phyloP scores from a whole-genome alignment of 139 green algal genomes.

The Parachlorella kessleri region DNA sequence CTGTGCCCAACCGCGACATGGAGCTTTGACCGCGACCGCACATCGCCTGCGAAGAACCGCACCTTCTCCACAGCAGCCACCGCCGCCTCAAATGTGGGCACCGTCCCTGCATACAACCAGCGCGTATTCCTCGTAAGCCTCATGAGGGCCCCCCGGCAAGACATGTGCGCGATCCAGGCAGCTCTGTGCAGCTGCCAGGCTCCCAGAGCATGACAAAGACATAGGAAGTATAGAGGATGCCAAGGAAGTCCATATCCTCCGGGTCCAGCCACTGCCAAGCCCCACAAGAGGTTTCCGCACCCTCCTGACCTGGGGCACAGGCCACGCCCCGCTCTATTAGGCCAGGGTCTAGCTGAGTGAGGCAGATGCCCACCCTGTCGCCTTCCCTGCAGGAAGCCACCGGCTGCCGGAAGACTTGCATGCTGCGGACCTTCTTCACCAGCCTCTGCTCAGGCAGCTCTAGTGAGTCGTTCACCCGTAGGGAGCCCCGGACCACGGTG shows the following conservation, averaged over 20 bases:
- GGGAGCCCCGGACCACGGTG: conserved; percentile 69
- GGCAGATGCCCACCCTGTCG: conserved; percentile 88
- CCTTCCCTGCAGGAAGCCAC: conserved; percentile 59
- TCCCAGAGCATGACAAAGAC: no score
- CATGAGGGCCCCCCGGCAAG: no score
- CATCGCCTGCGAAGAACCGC: conserved; percentile 59
- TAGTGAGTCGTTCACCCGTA: conserved; percentile 71
- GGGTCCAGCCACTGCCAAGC: no score
- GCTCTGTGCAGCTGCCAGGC: no score
- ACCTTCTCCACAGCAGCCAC: conserved; percentile 87
- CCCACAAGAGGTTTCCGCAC: no score
- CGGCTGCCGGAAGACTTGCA: conserved; percentile 87
- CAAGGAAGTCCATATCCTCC: no score
- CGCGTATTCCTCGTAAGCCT: no score
- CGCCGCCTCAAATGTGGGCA: conserved; percentile 75
- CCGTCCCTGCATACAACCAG: no score
- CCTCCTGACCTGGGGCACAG: conserved; percentile 57
- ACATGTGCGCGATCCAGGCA: no score
- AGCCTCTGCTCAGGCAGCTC: conserved; percentile 84
- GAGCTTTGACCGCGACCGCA: conserved; percentile 58
- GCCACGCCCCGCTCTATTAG: conserved; percentile 84
- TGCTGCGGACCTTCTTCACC: conserved; percentile 80
- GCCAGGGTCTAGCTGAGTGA: conserved; percentile 86
- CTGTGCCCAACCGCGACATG: conserved; percentile 84
- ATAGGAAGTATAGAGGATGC: no score